phyloP scores from a whole-genome alignment of 331 rosid genomes.

The Malus hybrid region DNA sequence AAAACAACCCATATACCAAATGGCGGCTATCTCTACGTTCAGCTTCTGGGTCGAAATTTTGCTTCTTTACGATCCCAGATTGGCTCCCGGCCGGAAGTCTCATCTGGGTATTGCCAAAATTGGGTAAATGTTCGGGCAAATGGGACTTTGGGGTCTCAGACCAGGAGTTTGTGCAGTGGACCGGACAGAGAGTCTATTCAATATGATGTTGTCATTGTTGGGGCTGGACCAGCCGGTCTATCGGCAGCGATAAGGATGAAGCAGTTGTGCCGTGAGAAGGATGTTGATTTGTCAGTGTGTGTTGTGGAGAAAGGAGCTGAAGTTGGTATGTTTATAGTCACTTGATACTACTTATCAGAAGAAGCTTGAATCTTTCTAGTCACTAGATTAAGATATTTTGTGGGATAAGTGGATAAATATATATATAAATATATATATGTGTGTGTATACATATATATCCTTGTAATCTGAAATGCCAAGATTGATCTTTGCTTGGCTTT shows the following conservation, averaged over 20 bases:
- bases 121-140: background rate
- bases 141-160: slow-evolving; percentile 19
- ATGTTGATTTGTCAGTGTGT: slow-evolving; percentile 66
- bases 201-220: slow-evolving; percentile 87
- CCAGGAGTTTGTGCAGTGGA: slow-evolving; percentile 40
- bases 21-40: background rate
- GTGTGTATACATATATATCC: background rate
- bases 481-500: background rate
- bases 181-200: slow-evolving; percentile 59
- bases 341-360: background rate
- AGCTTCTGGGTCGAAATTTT: slow-evolving; percentile 3
- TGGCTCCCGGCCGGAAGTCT: slow-evolving; percentile 1
- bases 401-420: background rate
- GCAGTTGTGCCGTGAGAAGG: slow-evolving; percentile 62
- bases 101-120: slow-evolving; percentile 10
- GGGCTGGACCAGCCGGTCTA: slow-evolving; percentile 95
- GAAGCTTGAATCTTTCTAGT: background rate
- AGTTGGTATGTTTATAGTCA: slow-evolving; percentile 47
- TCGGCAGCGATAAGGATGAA: slow-evolving; percentile 84
- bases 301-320: slow-evolving; percentile 92
- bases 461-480: background rate
- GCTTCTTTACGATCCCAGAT: slow-evolving; percentile 2
- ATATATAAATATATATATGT: too few species aligned
- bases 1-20: background rate
- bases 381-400: background rate